phyloP scores from a whole-genome alignment of 257 asterid genomes.

The Thymus mandschuricus region DNA sequence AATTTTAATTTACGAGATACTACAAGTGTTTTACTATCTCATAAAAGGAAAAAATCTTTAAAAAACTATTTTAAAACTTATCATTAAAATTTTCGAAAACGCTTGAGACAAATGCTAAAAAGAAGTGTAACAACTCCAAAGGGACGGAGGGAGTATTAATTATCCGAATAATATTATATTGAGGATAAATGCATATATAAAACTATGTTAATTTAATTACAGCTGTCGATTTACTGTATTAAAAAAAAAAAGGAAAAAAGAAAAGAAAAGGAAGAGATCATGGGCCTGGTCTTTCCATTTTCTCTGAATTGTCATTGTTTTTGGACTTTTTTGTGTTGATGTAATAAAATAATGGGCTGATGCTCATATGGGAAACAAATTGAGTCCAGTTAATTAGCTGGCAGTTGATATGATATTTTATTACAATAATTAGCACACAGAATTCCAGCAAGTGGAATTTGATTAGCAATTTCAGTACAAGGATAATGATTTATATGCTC shows the following conservation, averaged over 20 bases:
- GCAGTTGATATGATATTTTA: background rate
- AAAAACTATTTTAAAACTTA: too few relatives aligned
- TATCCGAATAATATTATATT: too few relatives aligned
- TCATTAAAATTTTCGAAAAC: too few relatives aligned
- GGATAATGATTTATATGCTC: background rate
- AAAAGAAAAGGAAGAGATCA: background rate
- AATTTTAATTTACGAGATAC: too few relatives aligned
- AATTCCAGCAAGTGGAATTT: background rate
- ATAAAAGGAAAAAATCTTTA: too few relatives aligned
- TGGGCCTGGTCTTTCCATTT: background rate
- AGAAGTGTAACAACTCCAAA: too few relatives aligned
- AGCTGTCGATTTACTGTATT: too few relatives aligned
- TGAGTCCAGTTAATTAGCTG: background rate
- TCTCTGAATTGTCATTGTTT: background rate
- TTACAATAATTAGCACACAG: background rate
- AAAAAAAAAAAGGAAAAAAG: background rate
- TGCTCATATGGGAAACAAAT: background rate
- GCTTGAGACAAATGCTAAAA: too few relatives aligned
- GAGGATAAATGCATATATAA: too few relatives aligned
- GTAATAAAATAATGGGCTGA: background rate
- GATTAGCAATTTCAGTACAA: background rate
- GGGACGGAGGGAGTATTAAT: too few relatives aligned
- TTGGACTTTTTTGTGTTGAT: background rate
- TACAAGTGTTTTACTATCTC: too few relatives aligned
- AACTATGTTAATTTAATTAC: too few relatives aligned